Conservation (phyloP, 257 asterid genomes). For the Verbena officinalis region DNA sequence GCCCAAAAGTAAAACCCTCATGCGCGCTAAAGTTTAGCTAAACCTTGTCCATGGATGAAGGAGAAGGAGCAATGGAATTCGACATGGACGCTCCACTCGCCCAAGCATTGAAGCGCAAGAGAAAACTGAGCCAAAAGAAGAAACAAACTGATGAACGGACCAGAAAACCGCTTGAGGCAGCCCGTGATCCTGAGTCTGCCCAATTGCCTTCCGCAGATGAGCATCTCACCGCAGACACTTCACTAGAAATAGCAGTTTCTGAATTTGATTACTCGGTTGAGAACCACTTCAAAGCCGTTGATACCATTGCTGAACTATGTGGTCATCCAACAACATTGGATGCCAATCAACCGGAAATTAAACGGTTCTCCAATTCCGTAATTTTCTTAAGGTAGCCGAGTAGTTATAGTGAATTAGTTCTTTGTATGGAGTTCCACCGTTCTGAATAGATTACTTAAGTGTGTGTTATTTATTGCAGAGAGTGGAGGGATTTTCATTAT, state of each 20-base stretch:
- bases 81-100: conserved; percentile 39
- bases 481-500: conserved; percentile 79
- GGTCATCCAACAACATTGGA: conserved; percentile 40
- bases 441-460: conserved; percentile 6
- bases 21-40: neutral
- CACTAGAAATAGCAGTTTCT: conserved; percentile 46
- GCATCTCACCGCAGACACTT: conserved; percentile 12
- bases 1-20: too few species aligned
- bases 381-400: conserved; percentile 62
- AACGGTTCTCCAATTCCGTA: conserved; percentile 62
- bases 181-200: conserved; percentile 14
- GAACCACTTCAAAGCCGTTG: conserved; percentile 68
- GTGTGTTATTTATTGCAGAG: conserved; percentile 43
- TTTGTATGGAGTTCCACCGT: neutral
- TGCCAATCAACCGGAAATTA: conserved; percentile 47
- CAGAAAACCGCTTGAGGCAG: neutral
- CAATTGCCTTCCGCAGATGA: conserved; percentile 24
- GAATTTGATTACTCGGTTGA: conserved; percentile 68
- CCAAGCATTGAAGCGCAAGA: conserved; percentile 24
- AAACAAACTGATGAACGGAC: conserved; percentile 11
- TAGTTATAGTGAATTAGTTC: neutral
- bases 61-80: conserved; percentile 27
- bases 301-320: conserved; percentile 52
- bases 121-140: conserved; percentile 20
- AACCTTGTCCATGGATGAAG: conserved; percentile 15